Conservation (phyloP, 345 rosid genomes). For the Angophora floribunda region DNA sequence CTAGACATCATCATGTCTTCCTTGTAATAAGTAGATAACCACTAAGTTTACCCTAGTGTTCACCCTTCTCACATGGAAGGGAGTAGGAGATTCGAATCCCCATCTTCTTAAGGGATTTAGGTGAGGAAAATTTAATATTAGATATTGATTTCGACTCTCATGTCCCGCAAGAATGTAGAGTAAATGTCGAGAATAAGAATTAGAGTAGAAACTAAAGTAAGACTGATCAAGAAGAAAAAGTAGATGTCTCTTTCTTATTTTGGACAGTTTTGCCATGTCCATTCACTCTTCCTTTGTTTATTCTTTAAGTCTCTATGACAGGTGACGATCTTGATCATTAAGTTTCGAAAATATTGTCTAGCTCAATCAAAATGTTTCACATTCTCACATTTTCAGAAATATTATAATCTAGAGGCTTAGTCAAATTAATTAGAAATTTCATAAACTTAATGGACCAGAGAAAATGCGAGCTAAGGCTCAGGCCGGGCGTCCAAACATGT, state of each 20-base stretch:
- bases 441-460: neutral
- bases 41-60: no score
- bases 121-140: no score
- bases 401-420: neutral
- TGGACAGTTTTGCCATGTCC: neutral
- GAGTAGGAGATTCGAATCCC: no score
- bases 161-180: no score
- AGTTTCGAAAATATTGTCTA: neutral
- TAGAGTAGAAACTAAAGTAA: no score
- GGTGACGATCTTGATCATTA: neutral
- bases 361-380: neutral
- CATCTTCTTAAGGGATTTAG: no score
- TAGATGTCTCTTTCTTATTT: neutral
- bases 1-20: neutral
- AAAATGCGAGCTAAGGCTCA: neutral
- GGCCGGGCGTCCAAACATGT: neutral
- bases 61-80: no score
- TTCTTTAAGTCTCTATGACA: neutral
- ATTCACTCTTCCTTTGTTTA: neutral
- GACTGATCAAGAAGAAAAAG: no score
- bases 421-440: neutral
- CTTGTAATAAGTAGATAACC: neutral
- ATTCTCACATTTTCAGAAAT: neutral
- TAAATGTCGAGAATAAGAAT: no score
- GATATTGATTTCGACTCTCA: no score